Percentiles rank a stretch among this genome's conserved stretches.
Evolutionary conservation across 345 rosid species (phyloP).

Genomic region (Gossypioides kirkii): DNA sequence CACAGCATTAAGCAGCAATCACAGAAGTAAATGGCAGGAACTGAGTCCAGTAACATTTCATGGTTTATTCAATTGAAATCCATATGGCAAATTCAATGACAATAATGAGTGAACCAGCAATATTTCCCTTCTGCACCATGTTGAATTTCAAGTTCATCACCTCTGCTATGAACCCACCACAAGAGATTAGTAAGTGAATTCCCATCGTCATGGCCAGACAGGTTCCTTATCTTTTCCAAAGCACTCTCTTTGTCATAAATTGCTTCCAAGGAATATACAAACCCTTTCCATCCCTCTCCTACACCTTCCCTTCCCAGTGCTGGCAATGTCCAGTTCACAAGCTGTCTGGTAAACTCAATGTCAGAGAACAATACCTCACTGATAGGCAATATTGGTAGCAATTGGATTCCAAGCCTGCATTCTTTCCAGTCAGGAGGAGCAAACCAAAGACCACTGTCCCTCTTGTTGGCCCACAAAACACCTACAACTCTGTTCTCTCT

Average conservation of each 20-base stretch:
- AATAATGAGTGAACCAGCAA: slow-evolving; percentile 69
- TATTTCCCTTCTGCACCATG: slow-evolving; percentile 47
- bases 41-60: too few relatives aligned
- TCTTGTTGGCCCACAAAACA: slow-evolving; percentile 79
- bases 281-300: slow-evolving; percentile 95
- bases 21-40: too few relatives aligned
- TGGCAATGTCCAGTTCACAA: slow-evolving; percentile 76
- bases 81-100: slow-evolving; percentile 12
- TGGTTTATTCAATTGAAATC: too few relatives aligned
- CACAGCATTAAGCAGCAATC: too few relatives aligned
- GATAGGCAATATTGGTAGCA: slow-evolving; percentile 65
- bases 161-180: slow-evolving; percentile 92
- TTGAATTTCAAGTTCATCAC: slow-evolving; percentile 29
- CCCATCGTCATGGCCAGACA: slow-evolving; percentile 67
- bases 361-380: slow-evolving; percentile 72
- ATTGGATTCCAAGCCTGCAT: slow-evolving; percentile 83
- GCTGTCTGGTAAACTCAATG: slow-evolving; percentile 46
- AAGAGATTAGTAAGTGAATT: slow-evolving; percentile 70
- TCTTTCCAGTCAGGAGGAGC: slow-evolving; percentile 78
- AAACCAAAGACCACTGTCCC: slow-evolving; percentile 92
- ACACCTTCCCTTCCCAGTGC: slow-evolving; percentile 64
- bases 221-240: slow-evolving; percentile 48
- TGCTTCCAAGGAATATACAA: slow-evolving; percentile 74
- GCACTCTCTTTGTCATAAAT: slow-evolving; percentile 59
- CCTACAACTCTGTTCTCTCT: slow-evolving; percentile 78